Conservation (phyloP, 441 rosid genomes). For the Biscutella laevigata region DNA sequence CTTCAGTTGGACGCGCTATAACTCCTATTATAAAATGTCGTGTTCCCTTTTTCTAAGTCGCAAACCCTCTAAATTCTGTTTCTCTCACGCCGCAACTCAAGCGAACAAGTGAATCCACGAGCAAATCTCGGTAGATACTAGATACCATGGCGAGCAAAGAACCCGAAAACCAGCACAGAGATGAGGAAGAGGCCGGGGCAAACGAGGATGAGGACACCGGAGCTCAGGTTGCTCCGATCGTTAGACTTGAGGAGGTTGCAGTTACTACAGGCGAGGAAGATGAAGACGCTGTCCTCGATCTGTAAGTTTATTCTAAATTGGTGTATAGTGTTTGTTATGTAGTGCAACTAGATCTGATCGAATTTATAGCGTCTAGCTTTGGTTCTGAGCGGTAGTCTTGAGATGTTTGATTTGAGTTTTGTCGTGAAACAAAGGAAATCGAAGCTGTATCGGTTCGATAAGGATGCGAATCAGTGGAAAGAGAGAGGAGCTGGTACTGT, state of each 20-base stretch:
- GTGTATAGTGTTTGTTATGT: not conserved
- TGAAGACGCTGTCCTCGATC: constrained; percentile 73
- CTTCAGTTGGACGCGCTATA: constrained; percentile 7
- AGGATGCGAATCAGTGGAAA: constrained; percentile 84
- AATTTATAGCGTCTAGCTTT: constrained; percentile 1
- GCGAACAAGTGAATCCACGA: not conserved
- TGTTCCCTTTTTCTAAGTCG: not conserved
- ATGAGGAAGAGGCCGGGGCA: constrained; percentile 56
- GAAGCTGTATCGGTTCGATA: constrained; percentile 74
- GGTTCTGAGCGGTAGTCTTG: not conserved
- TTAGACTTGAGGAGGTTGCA: constrained; percentile 77
- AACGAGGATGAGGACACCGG: constrained; percentile 94
- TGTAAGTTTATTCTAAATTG: constrained; percentile 30
- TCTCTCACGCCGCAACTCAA: constrained; percentile 18
- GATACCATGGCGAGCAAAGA: constrained; percentile 75
- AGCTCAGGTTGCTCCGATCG: constrained; percentile 83
- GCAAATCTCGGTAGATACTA: constrained; percentile 3
- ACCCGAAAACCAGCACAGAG: constrained; percentile 55
- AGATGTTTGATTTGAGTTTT: constrained; percentile 1
- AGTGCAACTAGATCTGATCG: constrained; percentile 21
- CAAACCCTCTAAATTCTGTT: not conserved
- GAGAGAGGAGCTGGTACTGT: constrained; percentile 88
- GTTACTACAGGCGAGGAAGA: constrained; percentile 86
- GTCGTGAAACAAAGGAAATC: constrained; percentile 48
- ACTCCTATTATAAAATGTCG: not conserved